Conservation (phyloP, 2,329 filamentous ascomycete genomes). For the Xylariaceae sp. region DNA sequence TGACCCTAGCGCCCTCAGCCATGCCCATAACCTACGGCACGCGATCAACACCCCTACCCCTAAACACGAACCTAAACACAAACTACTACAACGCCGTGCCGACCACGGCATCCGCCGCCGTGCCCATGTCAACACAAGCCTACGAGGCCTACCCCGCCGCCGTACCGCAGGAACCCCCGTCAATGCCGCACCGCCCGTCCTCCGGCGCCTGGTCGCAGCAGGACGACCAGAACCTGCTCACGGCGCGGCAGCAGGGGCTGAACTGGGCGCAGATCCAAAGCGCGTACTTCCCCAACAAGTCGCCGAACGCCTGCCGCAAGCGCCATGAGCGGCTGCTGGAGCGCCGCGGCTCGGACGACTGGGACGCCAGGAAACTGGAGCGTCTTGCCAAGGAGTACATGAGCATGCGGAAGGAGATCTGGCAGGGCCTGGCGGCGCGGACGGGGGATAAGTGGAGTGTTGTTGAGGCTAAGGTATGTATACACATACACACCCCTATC, state of each 20-base stretch:
- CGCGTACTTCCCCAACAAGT: slow-evolving; percentile 72
- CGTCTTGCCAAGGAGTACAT: slow-evolving; percentile 74
- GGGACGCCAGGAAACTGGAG: slow-evolving; percentile 73
- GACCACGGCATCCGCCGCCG: slow-evolving; percentile 30
- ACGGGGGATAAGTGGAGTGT: slow-evolving; percentile 82
- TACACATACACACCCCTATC: not conserved
- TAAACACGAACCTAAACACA: slow-evolving; percentile 33
- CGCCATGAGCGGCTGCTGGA: slow-evolving; percentile 82
- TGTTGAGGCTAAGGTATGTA: slow-evolving; percentile 57
- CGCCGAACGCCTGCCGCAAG: slow-evolving; percentile 81
- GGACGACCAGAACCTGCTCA: slow-evolving; percentile 70
- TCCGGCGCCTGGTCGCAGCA: slow-evolving; percentile 67
- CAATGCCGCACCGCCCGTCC: slow-evolving; percentile 48
- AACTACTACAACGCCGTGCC: slow-evolving; percentile 40
- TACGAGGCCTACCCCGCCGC: slow-evolving; percentile 41
- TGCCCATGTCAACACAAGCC: slow-evolving; percentile 36
- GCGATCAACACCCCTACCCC: slow-evolving; percentile 38
- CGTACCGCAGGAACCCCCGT: slow-evolving; percentile 33
- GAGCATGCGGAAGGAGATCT: slow-evolving; percentile 74
- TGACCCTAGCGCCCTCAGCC: slow-evolving; percentile 39
- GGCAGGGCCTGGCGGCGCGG: slow-evolving; percentile 66
- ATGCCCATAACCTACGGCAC: slow-evolving; percentile 41
- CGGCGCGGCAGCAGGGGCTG: slow-evolving; percentile 67
- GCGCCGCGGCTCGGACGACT: slow-evolving; percentile 68
- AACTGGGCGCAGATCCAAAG: slow-evolving; percentile 81